These are phyloP conservation scores for Hygrophila difformis DNA, from an alignment of 257 asterid species.

Conservation along the genomic window DNA sequence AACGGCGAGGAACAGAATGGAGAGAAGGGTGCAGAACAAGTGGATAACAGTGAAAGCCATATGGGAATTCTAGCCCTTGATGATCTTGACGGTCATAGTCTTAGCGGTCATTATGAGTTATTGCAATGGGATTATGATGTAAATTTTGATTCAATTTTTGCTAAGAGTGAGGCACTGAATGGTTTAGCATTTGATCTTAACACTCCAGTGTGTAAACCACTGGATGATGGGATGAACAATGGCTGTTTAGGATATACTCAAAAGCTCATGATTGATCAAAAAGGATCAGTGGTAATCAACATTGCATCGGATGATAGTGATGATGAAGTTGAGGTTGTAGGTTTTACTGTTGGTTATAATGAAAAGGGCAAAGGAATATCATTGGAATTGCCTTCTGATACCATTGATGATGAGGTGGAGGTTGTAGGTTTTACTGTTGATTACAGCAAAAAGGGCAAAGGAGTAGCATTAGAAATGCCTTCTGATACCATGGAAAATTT, in stretches of 20 bases:
- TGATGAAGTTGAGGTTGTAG: conserved; percentile 35
- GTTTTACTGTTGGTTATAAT: conserved; percentile 17
- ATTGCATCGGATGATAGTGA: conserved; percentile 45
- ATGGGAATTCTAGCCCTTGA: conserved; percentile 17
- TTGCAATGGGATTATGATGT: conserved; percentile 20
- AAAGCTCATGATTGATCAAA: conserved; percentile 12
- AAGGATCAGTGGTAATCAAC: conserved; percentile 25
- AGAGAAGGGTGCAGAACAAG: conserved; percentile 15
- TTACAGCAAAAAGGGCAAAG: conserved; percentile 19
- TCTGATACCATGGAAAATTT: conserved; percentile 17
- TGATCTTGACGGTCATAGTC: conserved; percentile 13
- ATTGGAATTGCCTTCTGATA: conserved; percentile 6
- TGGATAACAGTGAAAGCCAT: conserved; percentile 5
- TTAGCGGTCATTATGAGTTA: conserved; percentile 15
- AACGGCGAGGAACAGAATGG: conserved; percentile 20
- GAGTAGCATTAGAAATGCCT: conserved; percentile 16
- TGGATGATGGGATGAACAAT: conserved; percentile 10
- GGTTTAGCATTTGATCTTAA: conserved; percentile 38
- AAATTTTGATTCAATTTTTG: conserved; percentile 20
- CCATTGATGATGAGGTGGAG: conserved; percentile 36
- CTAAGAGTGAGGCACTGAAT: conserved; percentile 17
- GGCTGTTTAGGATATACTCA: conserved; percentile 8
- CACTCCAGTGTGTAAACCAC: conserved; percentile 13
- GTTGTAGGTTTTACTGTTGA: conserved; percentile 21
- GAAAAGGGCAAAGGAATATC: conserved; percentile 23